phyloP scores from a whole-genome alignment of 2,329 filamentous ascomycete species.

The Cercospora zeae-maydis region DNA sequence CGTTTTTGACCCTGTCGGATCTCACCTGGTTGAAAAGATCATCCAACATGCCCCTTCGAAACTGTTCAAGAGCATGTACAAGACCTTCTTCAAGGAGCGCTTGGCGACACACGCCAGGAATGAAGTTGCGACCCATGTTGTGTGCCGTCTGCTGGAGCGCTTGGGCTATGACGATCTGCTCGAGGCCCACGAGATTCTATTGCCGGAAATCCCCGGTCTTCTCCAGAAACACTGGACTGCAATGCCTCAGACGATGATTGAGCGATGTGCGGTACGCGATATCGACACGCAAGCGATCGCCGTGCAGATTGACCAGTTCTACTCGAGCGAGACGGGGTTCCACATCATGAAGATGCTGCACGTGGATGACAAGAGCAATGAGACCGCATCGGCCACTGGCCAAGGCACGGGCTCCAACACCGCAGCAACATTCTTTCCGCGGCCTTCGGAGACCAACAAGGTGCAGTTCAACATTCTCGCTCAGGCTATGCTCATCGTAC shows the following conservation, averaged over 20 bases:
- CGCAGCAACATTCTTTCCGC: conserved; percentile 18
- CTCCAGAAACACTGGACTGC: conserved; percentile 72
- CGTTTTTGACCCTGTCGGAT: conserved; percentile 86
- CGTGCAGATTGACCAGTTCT: conserved; percentile 55
- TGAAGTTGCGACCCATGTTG: conserved; percentile 84
- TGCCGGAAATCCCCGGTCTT: conserved; percentile 68
- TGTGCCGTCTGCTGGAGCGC: conserved; percentile 75
- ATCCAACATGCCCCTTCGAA: conserved; percentile 78
- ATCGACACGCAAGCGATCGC: conserved; percentile 57
- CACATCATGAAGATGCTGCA: conserved; percentile 60
- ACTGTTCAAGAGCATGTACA: conserved; percentile 83
- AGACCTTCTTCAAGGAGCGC: conserved; percentile 71
- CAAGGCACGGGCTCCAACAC: conserved; percentile 10
- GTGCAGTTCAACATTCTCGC: conserved; percentile 73
- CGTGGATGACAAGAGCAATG: conserved; percentile 43
- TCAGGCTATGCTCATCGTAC: conserved; percentile 71
- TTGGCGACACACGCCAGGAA: conserved; percentile 81
- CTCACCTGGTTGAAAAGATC: conserved; percentile 82
- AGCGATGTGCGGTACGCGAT: conserved; percentile 70
- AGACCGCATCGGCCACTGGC: conserved; percentile 9
- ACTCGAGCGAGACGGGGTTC: conserved; percentile 46
- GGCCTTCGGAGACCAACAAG: conserved; percentile 44
- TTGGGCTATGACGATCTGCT: conserved; percentile 82
- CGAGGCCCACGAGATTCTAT: conserved; percentile 66
- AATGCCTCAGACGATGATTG: conserved; percentile 76